Evolutionary conservation across 805 yeast species (phyloP), one percentile per base, ranked within the genome.

Genomic region (Suhomyces pyralidae): DNA sequence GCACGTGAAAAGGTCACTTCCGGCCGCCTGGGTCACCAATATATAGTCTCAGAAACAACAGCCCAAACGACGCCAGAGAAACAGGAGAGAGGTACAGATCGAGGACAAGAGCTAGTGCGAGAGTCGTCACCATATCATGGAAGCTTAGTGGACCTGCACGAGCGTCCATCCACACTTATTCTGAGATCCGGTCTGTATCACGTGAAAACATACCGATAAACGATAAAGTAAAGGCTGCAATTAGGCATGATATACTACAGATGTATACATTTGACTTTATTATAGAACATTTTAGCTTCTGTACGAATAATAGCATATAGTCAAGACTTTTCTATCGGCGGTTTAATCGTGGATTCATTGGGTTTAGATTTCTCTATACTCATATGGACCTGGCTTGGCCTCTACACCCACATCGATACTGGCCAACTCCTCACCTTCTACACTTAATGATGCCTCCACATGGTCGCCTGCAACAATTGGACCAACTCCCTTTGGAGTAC

Each of bases 401-500:
- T 68, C 82, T 26, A 86, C 88, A 34, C 71, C 76, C 28, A 84
- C 69, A 15, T 78, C 76, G 50, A 87, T 71, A 36, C 78, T 82
- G 30, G 78, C 81, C 25, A 93, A 65, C 8, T 76, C 76, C 52
- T 81, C 64, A 9, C 84, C 93, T 32, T 80, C 80, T 30, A 78
- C 80, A 26, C 67, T 70, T 56, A 90, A 69, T 57, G 81, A 79
- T 6, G 96, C 96, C 45, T 77, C 76, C 25, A 94, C 74, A 24
- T 67, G 64, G 65, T 94, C 98, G 8, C 97, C 98, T 0, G 96
- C 88, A 5, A 68, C 68, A 32, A 92, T 72, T 24, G 80, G 73
- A 7, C 98, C 97, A n/a, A 94, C 99, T 15, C 99, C 99, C 68
- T 91, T 90, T 45, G 99, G 99, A 1, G 99, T 94, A 15, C 99